Percentiles rank a stretch among this genome's conserved stretches.
These are phyloP conservation scores for Peniophora sp. DNA, from an alignment of 1,284 basidiomycete genomes.

Conservation along the genomic window DNA sequence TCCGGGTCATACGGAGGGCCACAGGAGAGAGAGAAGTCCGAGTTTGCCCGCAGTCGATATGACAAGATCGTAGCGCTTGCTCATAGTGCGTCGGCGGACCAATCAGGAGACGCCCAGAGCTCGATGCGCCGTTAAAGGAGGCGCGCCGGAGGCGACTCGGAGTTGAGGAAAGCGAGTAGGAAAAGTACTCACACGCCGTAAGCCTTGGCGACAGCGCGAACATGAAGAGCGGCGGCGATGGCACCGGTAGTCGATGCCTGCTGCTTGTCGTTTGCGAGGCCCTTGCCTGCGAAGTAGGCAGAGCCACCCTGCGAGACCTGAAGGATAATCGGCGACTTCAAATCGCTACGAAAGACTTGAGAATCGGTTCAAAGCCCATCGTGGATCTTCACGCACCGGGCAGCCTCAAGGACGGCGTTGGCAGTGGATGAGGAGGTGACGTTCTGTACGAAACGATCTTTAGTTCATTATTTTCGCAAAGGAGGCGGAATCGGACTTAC, in stretches of 20 bases:
- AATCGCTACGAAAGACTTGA: conserved; percentile 39
- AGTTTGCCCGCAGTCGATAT: no score
- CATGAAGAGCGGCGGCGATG: conserved; percentile 87
- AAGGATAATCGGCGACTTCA: conserved; percentile 97
- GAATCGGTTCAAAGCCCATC: background rate
- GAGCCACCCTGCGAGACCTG: conserved; percentile 97
- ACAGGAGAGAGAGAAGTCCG: background rate
- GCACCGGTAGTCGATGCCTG: conserved; percentile 95
- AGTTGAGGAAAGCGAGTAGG: conserved; percentile 2
- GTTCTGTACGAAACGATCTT: conserved; percentile 42
- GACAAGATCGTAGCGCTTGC: no score
- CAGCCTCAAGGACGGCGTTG: conserved; percentile 85
- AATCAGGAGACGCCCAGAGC: no score
- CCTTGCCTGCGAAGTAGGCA: conserved; percentile 97
- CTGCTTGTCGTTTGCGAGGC: conserved; percentile 91
- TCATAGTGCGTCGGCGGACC: no score
- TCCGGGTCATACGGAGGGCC: conserved; percentile 1
- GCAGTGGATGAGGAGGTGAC: conserved; percentile 84
- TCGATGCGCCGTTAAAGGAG: no score
- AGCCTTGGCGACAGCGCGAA: conserved; percentile 81
- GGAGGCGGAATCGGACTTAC: conserved; percentile 34
- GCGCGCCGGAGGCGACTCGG: background rate
- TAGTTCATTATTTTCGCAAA: no score
- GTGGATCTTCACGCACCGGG: conserved; percentile 43
- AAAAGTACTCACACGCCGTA: conserved; percentile 76